Percentiles rank a stretch among this genome's conserved stretches.
Conservation (phyloP, 2,329 filamentous ascomycete species). For the Neonectria punicea region DNA sequence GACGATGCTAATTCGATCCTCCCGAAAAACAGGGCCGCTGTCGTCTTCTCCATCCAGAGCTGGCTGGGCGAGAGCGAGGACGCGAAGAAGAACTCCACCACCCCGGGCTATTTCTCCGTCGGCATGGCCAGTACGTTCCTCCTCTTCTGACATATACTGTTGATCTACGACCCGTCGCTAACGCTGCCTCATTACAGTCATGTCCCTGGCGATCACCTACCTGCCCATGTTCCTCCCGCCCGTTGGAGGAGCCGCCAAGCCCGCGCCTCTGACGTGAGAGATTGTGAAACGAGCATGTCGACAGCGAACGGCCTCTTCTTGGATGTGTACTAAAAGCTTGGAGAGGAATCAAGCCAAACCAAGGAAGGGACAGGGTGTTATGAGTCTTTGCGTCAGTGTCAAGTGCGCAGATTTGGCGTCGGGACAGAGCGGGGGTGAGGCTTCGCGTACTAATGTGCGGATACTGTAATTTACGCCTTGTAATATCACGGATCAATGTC, state of each 20-base stretch:
- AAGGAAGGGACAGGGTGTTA: neutral
- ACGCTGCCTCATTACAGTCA: slow-evolving; percentile 54
- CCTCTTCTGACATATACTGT: neutral
- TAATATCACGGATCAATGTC: slow-evolving; percentile 14
- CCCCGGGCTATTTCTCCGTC: slow-evolving; percentile 77
- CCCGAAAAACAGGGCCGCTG: slow-evolving; percentile 68
- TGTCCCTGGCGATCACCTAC: slow-evolving; percentile 67
- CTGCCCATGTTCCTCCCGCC: slow-evolving; percentile 63
- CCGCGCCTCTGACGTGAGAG: slow-evolving; percentile 40
- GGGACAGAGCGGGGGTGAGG: neutral
- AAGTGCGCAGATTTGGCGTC: neutral
- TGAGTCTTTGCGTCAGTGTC: neutral
- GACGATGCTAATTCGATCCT: neutral
- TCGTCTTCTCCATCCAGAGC: slow-evolving; percentile 78
- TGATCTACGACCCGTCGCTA: slow-evolving; percentile 16
- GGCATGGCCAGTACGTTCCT: slow-evolving; percentile 77
- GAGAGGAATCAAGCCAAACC: neutral
- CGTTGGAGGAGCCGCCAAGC: slow-evolving; percentile 43
- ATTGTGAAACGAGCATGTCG: neutral
- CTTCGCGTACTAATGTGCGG: slow-evolving; percentile 6
- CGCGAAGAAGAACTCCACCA: slow-evolving; percentile 69
- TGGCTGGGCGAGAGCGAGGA: slow-evolving; percentile 82
- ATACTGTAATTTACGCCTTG: slow-evolving; percentile 17
- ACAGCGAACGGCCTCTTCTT: neutral
- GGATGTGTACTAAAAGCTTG: neutral